Percentiles rank a stretch among this genome's conserved stretches.
These are phyloP conservation scores for Fonsecaea nubica DNA, from an alignment of 2,329 filamentous ascomycete species.

Conservation along the genomic window DNA sequence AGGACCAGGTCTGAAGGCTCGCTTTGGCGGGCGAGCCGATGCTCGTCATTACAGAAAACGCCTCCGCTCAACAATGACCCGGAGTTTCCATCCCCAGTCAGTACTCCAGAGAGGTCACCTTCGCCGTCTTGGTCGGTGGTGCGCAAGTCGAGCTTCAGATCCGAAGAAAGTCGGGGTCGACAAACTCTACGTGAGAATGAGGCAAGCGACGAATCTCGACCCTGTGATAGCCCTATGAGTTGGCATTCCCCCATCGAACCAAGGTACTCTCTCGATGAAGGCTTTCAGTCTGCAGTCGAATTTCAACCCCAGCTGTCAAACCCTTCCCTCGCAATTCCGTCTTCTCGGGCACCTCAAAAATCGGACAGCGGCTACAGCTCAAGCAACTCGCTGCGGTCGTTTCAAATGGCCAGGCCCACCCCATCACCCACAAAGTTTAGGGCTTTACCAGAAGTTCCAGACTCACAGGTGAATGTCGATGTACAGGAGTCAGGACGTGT, in stretches of 20 bases:
- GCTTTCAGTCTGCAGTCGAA: constrained; percentile 32
- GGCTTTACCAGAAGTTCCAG: constrained; percentile 12
- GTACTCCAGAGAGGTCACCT: constrained; percentile 12
- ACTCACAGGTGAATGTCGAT: neutral
- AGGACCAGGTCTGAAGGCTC: constrained; percentile 28
- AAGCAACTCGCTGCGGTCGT: constrained; percentile 33
- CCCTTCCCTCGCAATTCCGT: constrained; percentile 16
- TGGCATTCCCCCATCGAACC: constrained; percentile 29
- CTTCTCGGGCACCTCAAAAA: constrained; percentile 27
- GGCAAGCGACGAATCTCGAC: constrained; percentile 1
- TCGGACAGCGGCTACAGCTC: constrained; percentile 42
- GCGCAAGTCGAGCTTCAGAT: constrained; percentile 14
- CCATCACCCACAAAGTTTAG: constrained; percentile 3
- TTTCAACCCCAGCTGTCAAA: constrained; percentile 26
- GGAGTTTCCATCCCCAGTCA: constrained; percentile 10
- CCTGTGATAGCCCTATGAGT: constrained; percentile 15
- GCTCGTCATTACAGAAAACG: constrained; percentile 23
- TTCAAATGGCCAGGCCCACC: constrained; percentile 18
- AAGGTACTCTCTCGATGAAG: constrained; percentile 17
- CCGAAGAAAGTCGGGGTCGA: neutral
- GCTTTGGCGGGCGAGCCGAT: constrained; percentile 21
- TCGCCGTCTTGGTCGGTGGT: constrained; percentile 31
- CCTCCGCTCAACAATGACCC: neutral
- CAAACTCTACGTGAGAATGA: neutral
- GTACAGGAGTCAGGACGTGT: neutral